phyloP scores from a whole-genome alignment of 108 stramenopile genomes.

The Nitzschia inconspicua region DNA sequence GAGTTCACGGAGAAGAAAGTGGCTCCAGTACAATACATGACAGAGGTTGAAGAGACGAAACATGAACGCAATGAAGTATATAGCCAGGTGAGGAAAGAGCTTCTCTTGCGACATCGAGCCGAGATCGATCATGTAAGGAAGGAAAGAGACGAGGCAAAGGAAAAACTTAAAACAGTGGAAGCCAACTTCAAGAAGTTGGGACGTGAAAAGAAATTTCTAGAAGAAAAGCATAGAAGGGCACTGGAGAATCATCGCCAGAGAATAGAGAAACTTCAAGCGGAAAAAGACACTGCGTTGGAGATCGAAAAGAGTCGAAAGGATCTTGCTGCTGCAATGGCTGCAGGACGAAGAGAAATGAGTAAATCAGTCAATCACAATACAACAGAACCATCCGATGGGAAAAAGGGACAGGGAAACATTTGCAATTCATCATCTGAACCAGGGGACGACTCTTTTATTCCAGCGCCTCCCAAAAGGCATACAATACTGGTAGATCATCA shows the following conservation, averaged over 20 bases:
- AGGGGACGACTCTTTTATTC: not conserved
- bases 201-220: not conserved
- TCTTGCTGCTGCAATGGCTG: constrained; percentile 7
- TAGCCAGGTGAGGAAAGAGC: not conserved
- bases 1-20: constrained; percentile 8
- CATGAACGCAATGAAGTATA: not conserved
- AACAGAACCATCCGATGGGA: not conserved
- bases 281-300: not conserved
- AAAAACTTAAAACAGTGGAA: constrained; percentile 1
- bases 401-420: not conserved
- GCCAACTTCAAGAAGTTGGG: not conserved
- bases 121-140: constrained; percentile 15
- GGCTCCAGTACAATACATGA: not conserved
- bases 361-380: not conserved
- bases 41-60: not conserved
- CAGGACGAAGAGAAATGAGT: not conserved
- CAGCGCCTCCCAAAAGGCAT: not conserved
- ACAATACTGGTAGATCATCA: not conserved
- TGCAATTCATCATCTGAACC: not conserved
- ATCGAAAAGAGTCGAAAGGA: constrained; percentile 5
- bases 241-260: not conserved
- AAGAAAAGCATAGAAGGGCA: not conserved
- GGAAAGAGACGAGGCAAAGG: constrained; percentile 1
- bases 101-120: constrained; percentile 8
- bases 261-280: not conserved